Percentiles rank a stretch among this genome's conserved stretches.
Conservation (phyloP, 345 rosid genomes). For the Gossypium ekmanianum region DNA sequence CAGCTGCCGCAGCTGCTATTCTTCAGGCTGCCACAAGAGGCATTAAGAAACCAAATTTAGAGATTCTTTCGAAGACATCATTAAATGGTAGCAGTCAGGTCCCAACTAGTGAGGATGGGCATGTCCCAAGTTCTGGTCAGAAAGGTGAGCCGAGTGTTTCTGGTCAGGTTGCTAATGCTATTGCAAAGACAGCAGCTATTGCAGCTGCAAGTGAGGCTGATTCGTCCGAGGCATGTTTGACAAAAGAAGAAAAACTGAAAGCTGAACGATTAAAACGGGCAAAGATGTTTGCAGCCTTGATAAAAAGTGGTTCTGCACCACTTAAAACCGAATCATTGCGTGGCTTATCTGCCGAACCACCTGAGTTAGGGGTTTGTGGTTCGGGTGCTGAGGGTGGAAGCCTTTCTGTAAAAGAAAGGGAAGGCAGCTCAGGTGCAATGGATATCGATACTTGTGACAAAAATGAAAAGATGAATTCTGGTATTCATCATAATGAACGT, state of each 20-base stretch:
- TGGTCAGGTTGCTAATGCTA: conserved; percentile 39
- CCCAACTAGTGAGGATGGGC: conserved; percentile 39
- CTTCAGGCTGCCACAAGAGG: conserved; percentile 93
- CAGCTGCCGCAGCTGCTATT: conserved; percentile 81
- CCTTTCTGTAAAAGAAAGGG: conserved; percentile 38
- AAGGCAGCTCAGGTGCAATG: conserved; percentile 40
- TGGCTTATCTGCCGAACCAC: conserved; percentile 52
- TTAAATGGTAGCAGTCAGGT: conserved; percentile 34
- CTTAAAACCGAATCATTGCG: conserved; percentile 40
- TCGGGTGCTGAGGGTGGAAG: conserved; percentile 32
- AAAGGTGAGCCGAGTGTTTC: conserved; percentile 29
- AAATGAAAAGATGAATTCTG: conserved; percentile 31
- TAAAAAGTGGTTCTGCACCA: conserved; percentile 56
- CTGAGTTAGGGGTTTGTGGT: conserved; percentile 43
- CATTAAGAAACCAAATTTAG: conserved; percentile 66
- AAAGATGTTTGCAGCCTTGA: conserved; percentile 81
- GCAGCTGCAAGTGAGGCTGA: conserved; percentile 62
- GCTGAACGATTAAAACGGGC: conserved; percentile 96
- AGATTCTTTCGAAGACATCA: conserved; percentile 38
- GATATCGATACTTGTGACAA: conserved; percentile 28
- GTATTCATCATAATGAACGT: conserved; percentile 46
- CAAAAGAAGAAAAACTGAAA: conserved; percentile 76
- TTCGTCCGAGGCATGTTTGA: conserved; percentile 61
- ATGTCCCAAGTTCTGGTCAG: conserved; percentile 9
- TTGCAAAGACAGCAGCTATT: conserved; percentile 49